Base-by-base conservation (phyloP, 169 alveolate species). In the Perkinsus olseni region DNA sequence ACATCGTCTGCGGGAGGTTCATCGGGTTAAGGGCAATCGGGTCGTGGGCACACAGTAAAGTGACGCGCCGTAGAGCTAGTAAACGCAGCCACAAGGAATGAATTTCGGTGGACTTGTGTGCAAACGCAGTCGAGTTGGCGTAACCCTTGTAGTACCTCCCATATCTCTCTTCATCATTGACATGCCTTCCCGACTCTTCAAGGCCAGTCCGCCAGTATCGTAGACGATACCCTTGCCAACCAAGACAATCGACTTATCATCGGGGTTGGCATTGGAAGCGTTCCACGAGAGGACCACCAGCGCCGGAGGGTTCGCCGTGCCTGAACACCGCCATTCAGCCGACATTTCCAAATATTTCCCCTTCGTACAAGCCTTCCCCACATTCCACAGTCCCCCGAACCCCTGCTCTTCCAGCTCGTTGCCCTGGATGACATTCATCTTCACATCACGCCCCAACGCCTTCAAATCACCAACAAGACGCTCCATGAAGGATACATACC, bases 181-280 rank as follows among this genome's bases (percentile, higher is more conserved):
- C 92, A 91, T 91, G 21, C 31, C 31, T 24, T 62, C 82, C 4
- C 36, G 31, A 24, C 82, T 62, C 82, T 95, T 95, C 6, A 95
- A 92, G 38, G 93, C 38, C 28, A 94, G 92, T 38, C 96, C 96
- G 91, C 96, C 96, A 38, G 95, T 50, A 74, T 95, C 96, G 38
- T 91, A 95, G 51, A 94, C 92, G 31, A 95, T 91, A 6, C 96
- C 96, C 93, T 95, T 95, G 37, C 96, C 96, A 1, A 95, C 96
- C 74, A 94, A 38, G 39, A 94, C 95, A 31, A 38, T 17, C 36
- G 74, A 13, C 34, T 8, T 13, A 24, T 62, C 82, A 62, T 24
- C 82, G 13, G 13, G 31, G 4, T 62, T 62, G 10, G 82, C 82
- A 0, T 24, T 24, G 31, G 13, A 8, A 24, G 82, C 36, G 17